Conservation (phyloP, 2,329 filamentous ascomycete species). For the Ustilaginoidea virens region DNA sequence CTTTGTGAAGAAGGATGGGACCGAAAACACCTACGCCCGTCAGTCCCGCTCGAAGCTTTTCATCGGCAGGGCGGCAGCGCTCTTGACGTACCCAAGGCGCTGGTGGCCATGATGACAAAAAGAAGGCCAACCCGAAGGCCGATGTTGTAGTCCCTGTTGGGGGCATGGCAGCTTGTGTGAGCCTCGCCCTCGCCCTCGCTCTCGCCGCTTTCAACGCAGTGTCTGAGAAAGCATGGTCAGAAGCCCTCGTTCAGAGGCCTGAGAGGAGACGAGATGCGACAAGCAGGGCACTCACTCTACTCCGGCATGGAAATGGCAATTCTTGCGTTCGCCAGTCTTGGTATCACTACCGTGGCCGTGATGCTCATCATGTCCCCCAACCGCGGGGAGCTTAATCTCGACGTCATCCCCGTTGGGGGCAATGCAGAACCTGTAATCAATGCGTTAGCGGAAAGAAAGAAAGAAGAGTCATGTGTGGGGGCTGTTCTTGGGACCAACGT, state of each 20-base stretch:
- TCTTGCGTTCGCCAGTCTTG: conserved; percentile 2
- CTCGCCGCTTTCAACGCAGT: conserved; percentile 39
- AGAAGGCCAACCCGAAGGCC: conserved; percentile 53
- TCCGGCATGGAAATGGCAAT: conserved; percentile 53
- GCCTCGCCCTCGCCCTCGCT: conserved; percentile 15
- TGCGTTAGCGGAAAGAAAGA: conserved; percentile 4
- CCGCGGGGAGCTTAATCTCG: conserved; percentile 25
- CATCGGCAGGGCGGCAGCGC: not conserved
- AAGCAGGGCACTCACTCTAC: conserved; percentile 44
- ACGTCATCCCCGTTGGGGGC: conserved; percentile 44
- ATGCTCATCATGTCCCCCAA: conserved; percentile 9
- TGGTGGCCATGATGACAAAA: conserved; percentile 56
- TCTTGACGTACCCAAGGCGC: conserved; percentile 41
- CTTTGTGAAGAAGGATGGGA: conserved; percentile 46
- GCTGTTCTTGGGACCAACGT: conserved; percentile 27
- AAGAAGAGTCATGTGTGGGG: not conserved
- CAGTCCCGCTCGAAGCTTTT: not conserved
- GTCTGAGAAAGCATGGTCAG: too few relatives aligned
- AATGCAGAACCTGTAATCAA: conserved; percentile 41
- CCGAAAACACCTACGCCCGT: conserved; percentile 36
- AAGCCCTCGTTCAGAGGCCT: too few relatives aligned
- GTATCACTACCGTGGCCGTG: conserved; percentile 3
- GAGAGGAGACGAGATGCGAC: not conserved
- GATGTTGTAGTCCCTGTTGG: conserved; percentile 46
- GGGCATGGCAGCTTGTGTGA: conserved; percentile 25